phyloP scores from a whole-genome alignment of 2,329 filamentous ascomycete genomes.

The Tolypocladium paradoxum region DNA sequence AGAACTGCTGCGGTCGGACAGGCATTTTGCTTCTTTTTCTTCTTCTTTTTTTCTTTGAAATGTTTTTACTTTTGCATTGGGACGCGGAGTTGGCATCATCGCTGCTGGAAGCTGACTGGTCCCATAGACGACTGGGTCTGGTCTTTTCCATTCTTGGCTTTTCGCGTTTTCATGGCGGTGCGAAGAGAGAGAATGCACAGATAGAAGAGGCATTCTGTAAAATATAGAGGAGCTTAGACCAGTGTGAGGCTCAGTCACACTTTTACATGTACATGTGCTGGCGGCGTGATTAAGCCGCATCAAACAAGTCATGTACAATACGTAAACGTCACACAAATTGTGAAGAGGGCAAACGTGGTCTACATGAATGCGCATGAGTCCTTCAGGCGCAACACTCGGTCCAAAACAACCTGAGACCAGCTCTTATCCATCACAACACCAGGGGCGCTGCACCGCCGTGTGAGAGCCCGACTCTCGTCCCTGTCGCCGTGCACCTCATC shows the following conservation, averaged over 20 bases:
- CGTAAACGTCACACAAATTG: no score
- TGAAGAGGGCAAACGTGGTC: neutral
- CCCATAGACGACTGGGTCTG: neutral
- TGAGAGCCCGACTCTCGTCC: neutral
- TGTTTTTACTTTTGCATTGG: neutral
- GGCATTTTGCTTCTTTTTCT: no score
- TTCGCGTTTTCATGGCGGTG: neutral
- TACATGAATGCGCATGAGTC: neutral
- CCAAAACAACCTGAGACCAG: neutral
- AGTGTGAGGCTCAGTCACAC: neutral
- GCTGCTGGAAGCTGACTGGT: neutral
- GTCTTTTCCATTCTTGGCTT: neutral
- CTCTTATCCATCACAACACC: neutral
- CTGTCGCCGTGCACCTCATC: neutral
- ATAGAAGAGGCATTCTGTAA: neutral
- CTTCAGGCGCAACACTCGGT: neutral
- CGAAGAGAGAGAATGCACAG: neutral
- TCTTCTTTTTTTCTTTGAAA: neutral
- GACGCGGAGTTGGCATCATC: neutral
- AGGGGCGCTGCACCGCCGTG: neutral
- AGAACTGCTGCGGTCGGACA: neutral
- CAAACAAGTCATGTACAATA: no score
- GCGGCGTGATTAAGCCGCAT: neutral
- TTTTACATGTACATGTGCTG: neutral
- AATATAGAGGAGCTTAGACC: neutral